Evolutionary conservation across 139 green algal species (phyloP).

Genomic region (Chlamydomonas applanata): DNA sequence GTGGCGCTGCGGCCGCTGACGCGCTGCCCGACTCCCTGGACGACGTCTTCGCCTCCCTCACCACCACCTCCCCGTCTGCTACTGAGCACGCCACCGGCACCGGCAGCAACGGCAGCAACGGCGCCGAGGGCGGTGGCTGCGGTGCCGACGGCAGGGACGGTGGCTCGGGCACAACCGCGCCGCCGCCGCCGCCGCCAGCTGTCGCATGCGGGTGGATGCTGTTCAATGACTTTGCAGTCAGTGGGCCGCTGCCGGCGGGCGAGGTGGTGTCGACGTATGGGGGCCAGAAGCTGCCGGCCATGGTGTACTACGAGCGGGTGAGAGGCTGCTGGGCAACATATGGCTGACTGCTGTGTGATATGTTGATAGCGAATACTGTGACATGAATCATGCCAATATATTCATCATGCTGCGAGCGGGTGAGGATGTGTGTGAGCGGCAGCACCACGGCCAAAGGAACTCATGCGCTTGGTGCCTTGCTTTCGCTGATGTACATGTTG

Average conservation of each 20-base stretch:
- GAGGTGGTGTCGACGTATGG: conserved; percentile 68
- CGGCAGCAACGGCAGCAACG: not conserved
- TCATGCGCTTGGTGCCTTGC: no score
- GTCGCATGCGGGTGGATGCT: conserved; percentile 65
- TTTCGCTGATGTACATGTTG: no score
- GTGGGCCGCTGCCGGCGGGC: conserved; percentile 10
- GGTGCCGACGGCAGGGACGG: no score
- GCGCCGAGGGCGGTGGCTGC: not conserved
- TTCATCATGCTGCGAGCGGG: no score
- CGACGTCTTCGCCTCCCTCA: not conserved
- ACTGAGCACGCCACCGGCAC: not conserved
- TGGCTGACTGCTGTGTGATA: no score
- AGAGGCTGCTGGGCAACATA: no score
- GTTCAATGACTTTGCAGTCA: conserved; percentile 89
- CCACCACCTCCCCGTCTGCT: not conserved
- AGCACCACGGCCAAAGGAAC: no score
- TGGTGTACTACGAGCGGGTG: conserved; percentile 80
- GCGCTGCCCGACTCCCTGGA: not conserved
- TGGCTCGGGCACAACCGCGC: no score
- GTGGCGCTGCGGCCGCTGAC: not conserved
- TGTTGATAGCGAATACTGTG: no score
- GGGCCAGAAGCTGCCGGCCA: conserved; percentile 76
- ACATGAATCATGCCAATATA: no score
- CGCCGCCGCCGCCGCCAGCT: not conserved
- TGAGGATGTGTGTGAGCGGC: no score